phyloP scores from a whole-genome alignment of 179 eudicot species.

The Dionaea muscipula region DNA sequence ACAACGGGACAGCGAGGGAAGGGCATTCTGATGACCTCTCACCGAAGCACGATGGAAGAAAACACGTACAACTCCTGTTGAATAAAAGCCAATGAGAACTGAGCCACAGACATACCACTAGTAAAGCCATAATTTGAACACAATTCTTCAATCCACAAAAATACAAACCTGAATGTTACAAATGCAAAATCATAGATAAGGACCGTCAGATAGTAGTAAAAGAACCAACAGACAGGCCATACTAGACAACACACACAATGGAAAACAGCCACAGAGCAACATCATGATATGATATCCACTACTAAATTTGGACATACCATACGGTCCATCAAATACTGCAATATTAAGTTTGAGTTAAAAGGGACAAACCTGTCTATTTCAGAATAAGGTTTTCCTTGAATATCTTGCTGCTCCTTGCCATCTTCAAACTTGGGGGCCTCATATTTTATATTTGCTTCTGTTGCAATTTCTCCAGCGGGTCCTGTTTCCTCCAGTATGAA shows the following conservation, averaged over 20 bases:
- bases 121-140: not conserved
- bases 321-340: not conserved
- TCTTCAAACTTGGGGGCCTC: slow-evolving; percentile 9
- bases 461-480: slow-evolving; percentile 1
- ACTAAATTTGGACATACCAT: not conserved
- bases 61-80: slow-evolving; percentile 16
- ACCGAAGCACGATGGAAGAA: slow-evolving; percentile 19
- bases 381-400: not conserved
- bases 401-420: slow-evolving; percentile 12
- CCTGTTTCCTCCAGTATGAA: slow-evolving; percentile 12
- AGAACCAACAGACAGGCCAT: not conserved
- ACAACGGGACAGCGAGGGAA: slow-evolving; percentile 5
- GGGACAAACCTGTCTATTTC: not conserved
- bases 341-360: not conserved
- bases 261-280: not conserved
- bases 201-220: not conserved
- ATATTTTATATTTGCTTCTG: slow-evolving; percentile 6
- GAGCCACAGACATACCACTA: not conserved
- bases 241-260: not conserved
- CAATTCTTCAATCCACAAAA: not conserved
- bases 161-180: not conserved
- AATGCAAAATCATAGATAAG: not conserved
- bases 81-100: not conserved
- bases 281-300: not conserved
- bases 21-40: slow-evolving; percentile 7